Evolutionary conservation across 2,329 filamentous ascomycete species (phyloP).

Genomic region (Sclerotinia subarctica): DNA sequence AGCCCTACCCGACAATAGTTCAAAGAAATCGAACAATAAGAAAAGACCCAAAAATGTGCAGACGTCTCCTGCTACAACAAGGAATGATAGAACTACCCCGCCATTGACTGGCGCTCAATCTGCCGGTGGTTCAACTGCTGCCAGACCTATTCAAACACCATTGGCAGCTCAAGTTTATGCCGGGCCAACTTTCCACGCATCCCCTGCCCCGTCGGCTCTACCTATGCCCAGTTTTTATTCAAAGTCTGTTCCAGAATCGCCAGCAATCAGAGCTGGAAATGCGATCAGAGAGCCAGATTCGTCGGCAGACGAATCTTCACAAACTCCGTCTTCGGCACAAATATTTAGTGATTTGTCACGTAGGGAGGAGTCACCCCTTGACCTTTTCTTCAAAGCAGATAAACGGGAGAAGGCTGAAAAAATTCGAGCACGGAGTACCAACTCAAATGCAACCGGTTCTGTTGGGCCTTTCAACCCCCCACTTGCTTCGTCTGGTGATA

Average conservation of each 20-base stretch:
- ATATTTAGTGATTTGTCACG: constrained; percentile 52
- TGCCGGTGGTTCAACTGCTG: constrained; percentile 37
- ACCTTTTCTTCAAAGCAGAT: constrained; percentile 87
- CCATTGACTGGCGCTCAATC: constrained; percentile 33
- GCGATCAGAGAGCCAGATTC: constrained; percentile 43
- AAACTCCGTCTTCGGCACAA: constrained; percentile 46
- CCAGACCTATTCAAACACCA: constrained; percentile 44
- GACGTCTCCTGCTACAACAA: constrained; percentile 34
- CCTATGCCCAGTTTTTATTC: constrained; percentile 88
- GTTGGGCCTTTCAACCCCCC: constrained; percentile 53
- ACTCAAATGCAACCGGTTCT: constrained; percentile 47
- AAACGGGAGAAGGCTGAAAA: constrained; percentile 76
- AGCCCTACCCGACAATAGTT: constrained; percentile 28
- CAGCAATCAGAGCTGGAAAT: constrained; percentile 43
- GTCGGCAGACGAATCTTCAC: constrained; percentile 40
- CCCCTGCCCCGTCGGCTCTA: constrained; percentile 83
- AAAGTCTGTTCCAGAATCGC: constrained; percentile 69
- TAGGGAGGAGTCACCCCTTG: constrained; percentile 72
- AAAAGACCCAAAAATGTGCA: constrained; percentile 36
- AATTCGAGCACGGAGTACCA: constrained; percentile 55
- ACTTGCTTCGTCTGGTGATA: constrained; percentile 41
- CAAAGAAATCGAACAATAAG: constrained; percentile 37
- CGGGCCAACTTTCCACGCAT: constrained; percentile 91
- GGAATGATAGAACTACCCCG: constrained; percentile 32
- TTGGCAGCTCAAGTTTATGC: constrained; percentile 59